Conservation (phyloP, 2,329 filamentous ascomycete genomes). For the Ophiognomonia clavigignenti-juglandacearum region DNA sequence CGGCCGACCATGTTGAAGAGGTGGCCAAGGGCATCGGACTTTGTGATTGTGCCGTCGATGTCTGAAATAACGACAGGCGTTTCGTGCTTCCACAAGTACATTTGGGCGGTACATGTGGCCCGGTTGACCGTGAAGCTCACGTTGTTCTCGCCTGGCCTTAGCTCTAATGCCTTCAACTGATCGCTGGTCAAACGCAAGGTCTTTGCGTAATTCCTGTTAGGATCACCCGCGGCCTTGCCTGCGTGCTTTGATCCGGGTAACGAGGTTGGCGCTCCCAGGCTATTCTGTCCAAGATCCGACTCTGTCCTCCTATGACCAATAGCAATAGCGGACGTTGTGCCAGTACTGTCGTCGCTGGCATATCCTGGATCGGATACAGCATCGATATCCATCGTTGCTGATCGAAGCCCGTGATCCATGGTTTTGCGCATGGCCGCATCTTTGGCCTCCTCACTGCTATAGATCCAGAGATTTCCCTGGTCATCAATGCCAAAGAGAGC, state of each 20-base stretch:
- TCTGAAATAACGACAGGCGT: slow-evolving; percentile 96
- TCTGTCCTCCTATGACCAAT: slow-evolving; percentile 59
- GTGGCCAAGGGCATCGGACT: slow-evolving; percentile 91
- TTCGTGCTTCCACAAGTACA: slow-evolving; percentile 91
- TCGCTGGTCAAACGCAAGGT: slow-evolving; percentile 92
- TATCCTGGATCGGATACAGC: slow-evolving; percentile 90
- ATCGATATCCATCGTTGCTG: slow-evolving; percentile 60
- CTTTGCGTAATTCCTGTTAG: slow-evolving; percentile 89
- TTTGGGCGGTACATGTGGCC: slow-evolving; percentile 84
- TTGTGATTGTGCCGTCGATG: slow-evolving; percentile 98
- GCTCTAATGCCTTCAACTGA: slow-evolving; percentile 78
- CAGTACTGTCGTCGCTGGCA: slow-evolving; percentile 78
- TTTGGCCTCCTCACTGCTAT: slow-evolving; percentile 95
- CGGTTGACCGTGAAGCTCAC: slow-evolving; percentile 97
- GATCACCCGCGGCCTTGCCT: slow-evolving; percentile 38
- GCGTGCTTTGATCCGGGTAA: slow-evolving; percentile 60
- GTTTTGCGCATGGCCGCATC: slow-evolving; percentile 72
- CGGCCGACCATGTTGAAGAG: slow-evolving; percentile 94
- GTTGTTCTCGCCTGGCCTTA: slow-evolving; percentile 81
- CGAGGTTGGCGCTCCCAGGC: slow-evolving; percentile 60
- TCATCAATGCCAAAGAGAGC: slow-evolving; percentile 93
- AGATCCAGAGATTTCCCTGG: slow-evolving; percentile 98
- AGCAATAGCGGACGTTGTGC: slow-evolving; percentile 38
- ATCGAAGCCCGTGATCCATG: slow-evolving; percentile 44
- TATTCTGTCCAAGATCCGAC: slow-evolving; percentile 54